A percentile compares a stretch with the other conserved stretches of the same genome.
These are phyloP conservation scores for Lolium multiflorum DNA, from an alignment of 176 grass and related monocot species.

Conservation along the genomic window DNA sequence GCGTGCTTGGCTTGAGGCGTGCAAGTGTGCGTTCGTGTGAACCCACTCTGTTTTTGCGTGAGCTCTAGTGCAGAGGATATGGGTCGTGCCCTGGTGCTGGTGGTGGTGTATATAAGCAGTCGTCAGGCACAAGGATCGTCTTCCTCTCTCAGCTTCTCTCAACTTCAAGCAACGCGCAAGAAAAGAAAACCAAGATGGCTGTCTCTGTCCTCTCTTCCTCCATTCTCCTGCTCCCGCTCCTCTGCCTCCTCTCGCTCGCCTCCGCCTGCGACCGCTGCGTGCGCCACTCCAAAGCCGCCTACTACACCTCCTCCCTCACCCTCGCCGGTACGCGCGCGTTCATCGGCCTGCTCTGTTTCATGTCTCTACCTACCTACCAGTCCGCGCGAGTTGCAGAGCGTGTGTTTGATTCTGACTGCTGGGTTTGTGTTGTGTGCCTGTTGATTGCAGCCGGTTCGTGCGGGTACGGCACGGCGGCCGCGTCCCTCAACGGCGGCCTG, in stretches of 20 bases:
- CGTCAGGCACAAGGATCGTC: constrained; percentile 42
- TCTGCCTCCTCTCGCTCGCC: constrained; percentile 35
- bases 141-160: background rate
- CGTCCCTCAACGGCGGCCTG: constrained; percentile 53
- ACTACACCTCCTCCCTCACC: constrained; percentile 59
- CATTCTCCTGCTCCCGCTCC: background rate
- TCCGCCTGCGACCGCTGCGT: constrained; percentile 82
- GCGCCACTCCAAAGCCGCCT: constrained; percentile 59
- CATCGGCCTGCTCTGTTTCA: background rate
- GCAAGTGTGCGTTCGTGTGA: background rate
- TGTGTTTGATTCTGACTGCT: no score
- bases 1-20: background rate
- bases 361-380: background rate
- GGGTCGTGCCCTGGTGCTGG: background rate
- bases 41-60: background rate
- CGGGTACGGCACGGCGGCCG: constrained; percentile 74
- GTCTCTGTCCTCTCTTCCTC: constrained; percentile 21
- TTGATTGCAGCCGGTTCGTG: constrained; percentile 71
- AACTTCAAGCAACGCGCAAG: background rate
- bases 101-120: constrained; percentile 50
- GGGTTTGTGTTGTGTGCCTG: no score
- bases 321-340: constrained; percentile 46
- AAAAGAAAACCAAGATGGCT: constrained; percentile 33
- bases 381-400: no score
- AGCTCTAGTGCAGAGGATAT: background rate